phyloP scores from a whole-genome alignment of 371 early-diverging fungal genomes.

The Mucor velutinosus region DNA sequence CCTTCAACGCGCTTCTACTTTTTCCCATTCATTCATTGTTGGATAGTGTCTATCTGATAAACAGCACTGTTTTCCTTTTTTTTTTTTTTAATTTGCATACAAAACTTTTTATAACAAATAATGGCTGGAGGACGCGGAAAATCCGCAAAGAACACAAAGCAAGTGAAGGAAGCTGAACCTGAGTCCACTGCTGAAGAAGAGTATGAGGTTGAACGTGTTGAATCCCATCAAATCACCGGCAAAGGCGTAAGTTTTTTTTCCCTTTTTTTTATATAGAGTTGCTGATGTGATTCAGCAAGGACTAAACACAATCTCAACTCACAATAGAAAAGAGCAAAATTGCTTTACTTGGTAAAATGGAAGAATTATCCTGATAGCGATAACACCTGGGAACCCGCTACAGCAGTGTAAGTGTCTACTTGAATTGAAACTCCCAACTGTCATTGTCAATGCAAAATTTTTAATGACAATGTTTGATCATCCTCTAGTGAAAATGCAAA shows the following conservation, averaged over 20 bases:
- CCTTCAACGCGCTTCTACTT: no score
- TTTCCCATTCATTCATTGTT: no score
- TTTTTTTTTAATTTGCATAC: background rate
- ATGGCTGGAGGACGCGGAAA: background rate
- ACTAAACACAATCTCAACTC: background rate
- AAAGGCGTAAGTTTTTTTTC: background rate
- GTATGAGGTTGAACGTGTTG: slow-evolving; percentile 19
- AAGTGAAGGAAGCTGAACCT: background rate
- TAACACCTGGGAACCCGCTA: slow-evolving; percentile 22
- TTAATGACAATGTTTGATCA: background rate
- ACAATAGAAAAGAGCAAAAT: background rate
- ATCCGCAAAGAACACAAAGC: background rate
- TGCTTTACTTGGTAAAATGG: slow-evolving; percentile 21
- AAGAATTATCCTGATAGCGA: slow-evolving; percentile 7
- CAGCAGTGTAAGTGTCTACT: slow-evolving; percentile 4
- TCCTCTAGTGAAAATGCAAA: slow-evolving; percentile 5
- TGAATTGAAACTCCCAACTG: background rate
- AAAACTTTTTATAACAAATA: background rate
- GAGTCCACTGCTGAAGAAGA: slow-evolving; percentile 1
- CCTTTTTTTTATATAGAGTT: background rate
- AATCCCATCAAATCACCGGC: slow-evolving; percentile 1
- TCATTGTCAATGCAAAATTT: background rate
- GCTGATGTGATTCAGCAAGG: no score
- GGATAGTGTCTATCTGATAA: no score
- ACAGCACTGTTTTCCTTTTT: no score